These are phyloP conservation scores for Chaetomiaceae sp. DNA, from an alignment of 2,329 filamentous ascomycete genomes.

Conservation along the genomic window DNA sequence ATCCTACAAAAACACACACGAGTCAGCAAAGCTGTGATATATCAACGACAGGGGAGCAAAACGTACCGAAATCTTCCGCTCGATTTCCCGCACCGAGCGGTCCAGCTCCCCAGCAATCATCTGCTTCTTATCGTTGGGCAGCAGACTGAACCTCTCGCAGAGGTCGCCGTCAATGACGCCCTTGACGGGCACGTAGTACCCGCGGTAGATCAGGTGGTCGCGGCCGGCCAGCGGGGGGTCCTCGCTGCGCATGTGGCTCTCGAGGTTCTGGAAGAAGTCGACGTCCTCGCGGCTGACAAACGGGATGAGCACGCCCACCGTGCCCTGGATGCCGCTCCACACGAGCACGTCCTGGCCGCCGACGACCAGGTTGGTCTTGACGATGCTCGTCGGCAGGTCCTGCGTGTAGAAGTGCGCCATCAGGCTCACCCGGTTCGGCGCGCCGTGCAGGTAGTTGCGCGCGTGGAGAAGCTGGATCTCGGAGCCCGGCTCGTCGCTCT, in stretches of 20 bases:
- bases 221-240: constrained; percentile 84
- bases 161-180: constrained; percentile 95
- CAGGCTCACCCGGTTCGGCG: constrained; percentile 76
- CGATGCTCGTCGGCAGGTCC: constrained; percentile 85
- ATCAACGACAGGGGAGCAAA: constrained; percentile 18
- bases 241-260: constrained; percentile 80
- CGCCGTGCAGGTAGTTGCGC: constrained; percentile 82
- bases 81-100: constrained; percentile 84
- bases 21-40: constrained; percentile 23
- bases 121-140: constrained; percentile 85
- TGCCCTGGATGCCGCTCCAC: constrained; percentile 93
- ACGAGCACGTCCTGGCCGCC: constrained; percentile 87
- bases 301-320: constrained; percentile 86
- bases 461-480: constrained; percentile 90
- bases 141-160: constrained; percentile 81
- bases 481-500: constrained; percentile 86
- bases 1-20: constrained; percentile 44
- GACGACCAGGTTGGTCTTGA: constrained; percentile 83
- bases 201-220: constrained; percentile 91
- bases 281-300: constrained; percentile 90
- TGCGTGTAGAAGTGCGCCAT: constrained; percentile 88
- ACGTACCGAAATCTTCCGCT: constrained; percentile 79
- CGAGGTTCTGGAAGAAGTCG: constrained; percentile 94
- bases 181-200: constrained; percentile 95
- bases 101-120: constrained; percentile 93